These are phyloP conservation scores for Zymoseptoria brevis DNA, from an alignment of 2,329 filamentous ascomycete genomes.

Conservation along the genomic window DNA sequence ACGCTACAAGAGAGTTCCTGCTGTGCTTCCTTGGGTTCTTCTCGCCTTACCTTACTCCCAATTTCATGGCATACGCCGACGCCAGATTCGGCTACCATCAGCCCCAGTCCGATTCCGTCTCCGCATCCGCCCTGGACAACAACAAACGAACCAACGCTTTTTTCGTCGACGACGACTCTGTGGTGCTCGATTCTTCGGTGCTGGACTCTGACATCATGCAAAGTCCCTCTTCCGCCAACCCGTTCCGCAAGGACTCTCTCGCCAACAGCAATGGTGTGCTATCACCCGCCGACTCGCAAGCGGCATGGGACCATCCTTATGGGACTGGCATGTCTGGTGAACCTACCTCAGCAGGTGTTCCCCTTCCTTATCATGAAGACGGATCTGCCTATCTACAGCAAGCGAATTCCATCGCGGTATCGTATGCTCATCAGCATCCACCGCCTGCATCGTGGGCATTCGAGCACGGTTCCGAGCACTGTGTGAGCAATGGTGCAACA, in stretches of 20 bases:
- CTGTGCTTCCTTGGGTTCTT: conserved; percentile 1
- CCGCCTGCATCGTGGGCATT: conserved; percentile 49
- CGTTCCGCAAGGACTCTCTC: conserved; percentile 28
- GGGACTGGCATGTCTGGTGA: conserved; percentile 15
- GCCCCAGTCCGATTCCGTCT: conserved; percentile 16
- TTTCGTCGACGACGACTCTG: conserved; percentile 24
- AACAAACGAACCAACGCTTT: conserved; percentile 17
- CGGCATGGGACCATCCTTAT: conserved; percentile 26
- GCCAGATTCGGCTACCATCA: conserved; percentile 20
- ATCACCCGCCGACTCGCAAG: conserved; percentile 23
- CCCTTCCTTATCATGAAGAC: conserved; percentile 19
- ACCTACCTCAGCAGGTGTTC: conserved; percentile 13
- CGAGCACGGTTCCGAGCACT: conserved; percentile 58
- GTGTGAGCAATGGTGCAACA: conserved; percentile 65
- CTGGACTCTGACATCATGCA: conserved; percentile 28
- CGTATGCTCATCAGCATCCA: conserved; percentile 57
- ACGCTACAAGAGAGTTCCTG: background rate
- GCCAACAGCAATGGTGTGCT: conserved; percentile 27
- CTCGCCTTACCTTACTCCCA: background rate
- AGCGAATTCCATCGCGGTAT: conserved; percentile 39
- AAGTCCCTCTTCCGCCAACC: conserved; percentile 17
- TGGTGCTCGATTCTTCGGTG: conserved; percentile 24
- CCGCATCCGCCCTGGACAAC: conserved; percentile 17
- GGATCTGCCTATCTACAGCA: conserved; percentile 18
- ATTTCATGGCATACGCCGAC: conserved; percentile 19